phyloP scores from a whole-genome alignment of 140 eudicot genomes.

The Flaveria floridana region DNA sequence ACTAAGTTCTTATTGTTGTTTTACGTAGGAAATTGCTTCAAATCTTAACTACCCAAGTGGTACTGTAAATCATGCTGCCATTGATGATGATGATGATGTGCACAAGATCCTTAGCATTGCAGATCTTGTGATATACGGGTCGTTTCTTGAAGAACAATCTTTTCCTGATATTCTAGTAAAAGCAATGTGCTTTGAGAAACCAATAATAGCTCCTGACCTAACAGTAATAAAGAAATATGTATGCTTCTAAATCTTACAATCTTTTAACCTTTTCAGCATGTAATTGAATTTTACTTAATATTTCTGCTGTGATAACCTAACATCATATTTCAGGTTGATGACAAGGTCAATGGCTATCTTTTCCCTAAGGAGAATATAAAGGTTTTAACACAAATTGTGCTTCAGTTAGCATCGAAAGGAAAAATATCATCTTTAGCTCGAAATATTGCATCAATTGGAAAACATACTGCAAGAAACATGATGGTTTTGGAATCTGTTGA shows the following conservation, averaged over 20 bases:
- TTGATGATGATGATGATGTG: conserved; percentile 50
- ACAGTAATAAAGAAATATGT: conserved; percentile 69
- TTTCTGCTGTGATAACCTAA: conserved; percentile 13
- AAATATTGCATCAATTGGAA: conserved; percentile 70
- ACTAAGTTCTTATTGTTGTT: not conserved
- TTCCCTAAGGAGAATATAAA: conserved; percentile 61
- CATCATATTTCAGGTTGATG: conserved; percentile 65
- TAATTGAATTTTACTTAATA: not conserved
- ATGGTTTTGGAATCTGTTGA: conserved; percentile 77
- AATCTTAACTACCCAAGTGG: conserved; percentile 64
- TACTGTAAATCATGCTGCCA: conserved; percentile 51
- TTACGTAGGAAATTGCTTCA: conserved; percentile 57
- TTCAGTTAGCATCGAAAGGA: conserved; percentile 54
- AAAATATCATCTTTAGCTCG: conserved; percentile 60
- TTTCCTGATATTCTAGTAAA: conserved; percentile 64
- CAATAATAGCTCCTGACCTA: conserved; percentile 80
- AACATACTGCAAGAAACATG: conserved; percentile 66
- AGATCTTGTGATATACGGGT: conserved; percentile 74
- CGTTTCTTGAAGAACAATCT: conserved; percentile 73
- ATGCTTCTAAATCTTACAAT: conserved; percentile 36
- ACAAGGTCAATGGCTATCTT: conserved; percentile 84
- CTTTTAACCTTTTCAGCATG: conserved; percentile 4
- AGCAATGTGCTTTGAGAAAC: conserved; percentile 91
- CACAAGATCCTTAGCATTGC: conserved; percentile 47
- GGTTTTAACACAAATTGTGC: conserved; percentile 50